These are phyloP conservation scores for Mortierella sp. DNA, from an alignment of 371 early-diverging fungal species.

Conservation along the genomic window DNA sequence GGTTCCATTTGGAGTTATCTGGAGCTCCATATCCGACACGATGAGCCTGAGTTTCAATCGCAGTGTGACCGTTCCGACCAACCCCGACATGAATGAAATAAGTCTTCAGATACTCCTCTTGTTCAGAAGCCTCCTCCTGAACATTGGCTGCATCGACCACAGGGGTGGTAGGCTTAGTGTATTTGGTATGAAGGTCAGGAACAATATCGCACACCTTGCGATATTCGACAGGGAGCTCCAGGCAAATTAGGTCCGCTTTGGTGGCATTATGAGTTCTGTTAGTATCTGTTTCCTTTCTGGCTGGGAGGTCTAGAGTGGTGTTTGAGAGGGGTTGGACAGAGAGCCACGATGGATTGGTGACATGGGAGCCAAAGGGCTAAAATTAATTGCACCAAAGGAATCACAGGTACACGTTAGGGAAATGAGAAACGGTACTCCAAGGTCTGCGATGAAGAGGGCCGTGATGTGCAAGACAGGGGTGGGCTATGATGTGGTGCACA, in stretches of 20 bases:
- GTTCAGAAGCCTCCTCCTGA: neutral
- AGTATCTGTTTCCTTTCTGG: neutral
- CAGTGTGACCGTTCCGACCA: slow-evolving; percentile 37
- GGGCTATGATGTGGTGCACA: neutral
- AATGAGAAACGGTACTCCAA: no score
- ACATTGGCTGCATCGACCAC: neutral
- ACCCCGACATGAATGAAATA: slow-evolving; percentile 53
- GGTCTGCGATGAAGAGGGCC: neutral
- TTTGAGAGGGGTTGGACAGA: slow-evolving; percentile 37
- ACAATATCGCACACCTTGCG: slow-evolving; percentile 44
- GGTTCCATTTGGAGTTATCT: slow-evolving; percentile 42
- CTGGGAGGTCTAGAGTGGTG: slow-evolving; percentile 27
- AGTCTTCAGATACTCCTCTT: slow-evolving; percentile 27
- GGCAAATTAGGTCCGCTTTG: slow-evolving; percentile 30
- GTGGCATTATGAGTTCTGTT: slow-evolving; percentile 22
- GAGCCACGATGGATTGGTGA: slow-evolving; percentile 49
- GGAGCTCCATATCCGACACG: slow-evolving; percentile 41
- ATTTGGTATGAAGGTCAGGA: slow-evolving; percentile 29
- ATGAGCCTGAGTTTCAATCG: slow-evolving; percentile 44
- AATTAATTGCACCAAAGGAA: no score
- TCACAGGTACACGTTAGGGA: no score
- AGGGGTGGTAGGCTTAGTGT: slow-evolving; percentile 6
- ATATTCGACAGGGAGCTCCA: slow-evolving; percentile 53
- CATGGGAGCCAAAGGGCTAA: slow-evolving; percentile 41
- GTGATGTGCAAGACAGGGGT: neutral